These are phyloP conservation scores for Saccharomyces hybrid DNA, from an alignment of 1,139 yeast species.

Conservation along the genomic window DNA sequence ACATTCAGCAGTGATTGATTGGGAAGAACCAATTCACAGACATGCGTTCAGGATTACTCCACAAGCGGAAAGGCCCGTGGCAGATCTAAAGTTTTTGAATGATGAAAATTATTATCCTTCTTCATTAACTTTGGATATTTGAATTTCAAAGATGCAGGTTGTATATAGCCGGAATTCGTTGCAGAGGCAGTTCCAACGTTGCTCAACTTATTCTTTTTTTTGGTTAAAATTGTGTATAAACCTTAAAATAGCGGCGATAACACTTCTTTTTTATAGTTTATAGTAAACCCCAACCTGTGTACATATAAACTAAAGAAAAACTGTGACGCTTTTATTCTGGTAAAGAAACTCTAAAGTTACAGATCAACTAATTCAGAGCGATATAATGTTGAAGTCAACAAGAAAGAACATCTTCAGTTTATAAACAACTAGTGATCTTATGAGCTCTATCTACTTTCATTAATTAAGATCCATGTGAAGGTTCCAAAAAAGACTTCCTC, in stretches of 20 bases:
- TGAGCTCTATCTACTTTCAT: neutral
- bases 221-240: neutral
- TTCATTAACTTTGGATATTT: neutral
- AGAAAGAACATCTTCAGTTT: neutral
- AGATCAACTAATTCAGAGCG: neutral
- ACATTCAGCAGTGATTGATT: slow-evolving; percentile 59
- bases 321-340: neutral
- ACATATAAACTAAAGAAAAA: neutral
- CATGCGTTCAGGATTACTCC: slow-evolving; percentile 66
- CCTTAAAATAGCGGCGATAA: neutral
- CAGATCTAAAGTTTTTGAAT: slow-evolving; percentile 15
- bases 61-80: slow-evolving; percentile 34
- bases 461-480: neutral
- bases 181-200: neutral
- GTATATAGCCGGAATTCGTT: neutral
- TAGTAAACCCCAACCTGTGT: neutral
- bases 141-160: neutral
- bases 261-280: neutral
- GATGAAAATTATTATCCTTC: slow-evolving; percentile 16
- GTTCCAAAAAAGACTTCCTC: neutral
- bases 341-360: neutral
- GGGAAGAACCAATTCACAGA: slow-evolving; percentile 48
- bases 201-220: neutral
- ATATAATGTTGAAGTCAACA: neutral
- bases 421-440: neutral